Base-by-base conservation (phyloP, 805 yeast species). In the Starmerella kuoi region DNA sequence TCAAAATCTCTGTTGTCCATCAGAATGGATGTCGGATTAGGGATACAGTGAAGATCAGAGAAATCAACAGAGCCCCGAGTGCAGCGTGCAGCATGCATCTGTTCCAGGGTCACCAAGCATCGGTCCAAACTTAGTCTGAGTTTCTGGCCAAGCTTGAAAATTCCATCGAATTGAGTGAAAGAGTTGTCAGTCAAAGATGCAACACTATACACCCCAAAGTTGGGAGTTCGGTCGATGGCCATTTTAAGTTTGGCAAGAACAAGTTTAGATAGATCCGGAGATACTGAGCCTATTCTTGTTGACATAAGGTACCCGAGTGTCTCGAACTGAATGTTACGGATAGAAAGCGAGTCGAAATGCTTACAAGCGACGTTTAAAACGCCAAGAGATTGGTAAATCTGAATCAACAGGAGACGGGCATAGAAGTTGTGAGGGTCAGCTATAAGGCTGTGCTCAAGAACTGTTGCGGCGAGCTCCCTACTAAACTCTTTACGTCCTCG, bases 321-420 rank as follows among this genome's bases (percentile, higher is more conserved):
- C 54, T 87, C 95, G 38, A 69, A 65, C 60, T 88, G 97, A 7
- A 86, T 60, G 62, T 78, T 76, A 55, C 80, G 83, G 51, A 85
- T 72, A 28, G 75, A 73, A 39, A 87, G 59, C 1, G 65, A 55
- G 14, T 68, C 59, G 57, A 71, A 85, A 35, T 75, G 72, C n/a
- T 58, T 55, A 26, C 59, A 51, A 0, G 87, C 78, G 32, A 65
- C 58, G 1, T 69, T 56, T 25, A 66, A 65, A 8, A 75, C 64
- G 37, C 85, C 85, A 7, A 84, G 54, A 17, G 67, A 55, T 14
- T 72, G 65, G 58, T 80, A 82, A 2, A 84, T 55, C 24, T 74
- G 68, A 37, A 81, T 68, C 27, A 86, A 63, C 87, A 91, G 82
- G 7, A 83, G 60, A 41, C 76, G 68, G 18, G 82, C 62, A 52